Base-by-base conservation (phyloP, 495 filamentous ascomycete species). In the Penicillium odoratum region DNA sequence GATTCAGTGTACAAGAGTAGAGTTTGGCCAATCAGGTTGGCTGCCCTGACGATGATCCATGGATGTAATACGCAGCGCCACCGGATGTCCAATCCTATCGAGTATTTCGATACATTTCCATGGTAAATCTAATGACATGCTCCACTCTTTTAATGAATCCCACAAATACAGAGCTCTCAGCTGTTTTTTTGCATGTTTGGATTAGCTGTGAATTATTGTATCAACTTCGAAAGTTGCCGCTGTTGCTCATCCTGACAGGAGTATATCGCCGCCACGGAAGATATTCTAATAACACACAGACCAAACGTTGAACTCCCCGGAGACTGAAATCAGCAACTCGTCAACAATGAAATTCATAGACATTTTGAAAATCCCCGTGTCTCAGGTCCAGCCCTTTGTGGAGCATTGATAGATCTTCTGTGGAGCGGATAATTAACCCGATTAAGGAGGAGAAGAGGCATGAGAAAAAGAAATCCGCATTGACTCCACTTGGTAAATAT, bases 371-470 rank as follows among this genome's bases (percentile, higher is more conserved):
- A 8, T 10, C n/a, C 18, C 21, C 18, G 48, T 45, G 28, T 51
- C 44, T 42, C 50, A 25, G 50, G 56, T 49, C 56, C 45, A 53
- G 56, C 30, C 56, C 42, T 29, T 40, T 46, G 49, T 53, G 56
- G 56, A 52, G 42, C 38, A 38, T 2, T 5, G 5, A 45, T 53
- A 31, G 30, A 47, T 40, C 25, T 15, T 30, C 30, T 48, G 50
- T 48, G 48, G 48, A 58, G 48, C 42, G 38, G 38, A 40, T 5
- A 40, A 4, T n/a, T 40, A 34, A 33, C 51, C 36, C 38, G 33
- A 46, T 44, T 11, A 29, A 42, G 33, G 25, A 18, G 25, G 16
- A 33, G 42, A 40, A 55, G 15, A 36, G 0, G 29, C 5, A 28
- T n/a, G 21, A 28, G 30, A 53, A n/a, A 16, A 29, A 40, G 5